Evolutionary conservation across 495 filamentous ascomycete species (phyloP).

Genomic region (Achaetomiella virescens): DNA sequence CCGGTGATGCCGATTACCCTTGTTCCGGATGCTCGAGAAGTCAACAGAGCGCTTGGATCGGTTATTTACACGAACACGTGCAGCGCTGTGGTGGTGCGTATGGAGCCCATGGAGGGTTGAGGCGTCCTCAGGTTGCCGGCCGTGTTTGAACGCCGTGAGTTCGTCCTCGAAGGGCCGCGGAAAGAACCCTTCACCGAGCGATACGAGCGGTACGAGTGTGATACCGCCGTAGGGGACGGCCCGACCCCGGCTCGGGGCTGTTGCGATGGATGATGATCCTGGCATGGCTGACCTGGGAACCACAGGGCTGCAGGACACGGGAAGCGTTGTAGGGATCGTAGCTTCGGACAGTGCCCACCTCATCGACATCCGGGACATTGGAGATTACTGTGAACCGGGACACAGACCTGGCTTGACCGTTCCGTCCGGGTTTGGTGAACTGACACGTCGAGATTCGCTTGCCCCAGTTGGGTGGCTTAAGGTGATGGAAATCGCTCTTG

Average conservation of each 20-base stretch:
- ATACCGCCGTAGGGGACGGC: conserved; percentile 9
- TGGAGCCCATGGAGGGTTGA: conserved; percentile 53
- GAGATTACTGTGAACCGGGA: conserved; percentile 71
- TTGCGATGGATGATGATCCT: conserved; percentile 64
- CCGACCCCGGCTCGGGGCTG: conserved; percentile 14
- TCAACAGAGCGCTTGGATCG: conserved; percentile 74
- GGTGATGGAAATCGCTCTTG: conserved; percentile 80
- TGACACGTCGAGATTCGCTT: conserved; percentile 47
- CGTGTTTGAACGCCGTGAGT: conserved; percentile 20
- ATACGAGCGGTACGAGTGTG: conserved; percentile 24
- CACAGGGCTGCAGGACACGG: conserved; percentile 36
- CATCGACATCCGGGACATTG: conserved; percentile 39
- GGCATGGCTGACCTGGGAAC: conserved; percentile 37
- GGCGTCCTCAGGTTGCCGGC: conserved; percentile 28
- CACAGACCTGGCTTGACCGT: conserved; percentile 46
- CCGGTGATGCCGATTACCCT: conserved; percentile 16
- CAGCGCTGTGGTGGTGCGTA: conserved; percentile 46
- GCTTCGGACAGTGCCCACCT: conserved; percentile 42
- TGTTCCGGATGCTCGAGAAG: conserved; percentile 51
- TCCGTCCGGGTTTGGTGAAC: conserved; percentile 37
- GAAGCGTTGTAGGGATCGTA: conserved; percentile 84
- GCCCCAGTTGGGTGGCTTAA: conserved; percentile 47
- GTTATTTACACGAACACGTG: conserved; percentile 45
- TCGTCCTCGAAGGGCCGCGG: conserved; percentile 8
- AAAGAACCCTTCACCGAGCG: conserved; percentile 20